Percentiles rank a stretch among this genome's conserved stretches.
Conservation (phyloP, 345 rosid species). For the Lepidium sativum region DNA sequence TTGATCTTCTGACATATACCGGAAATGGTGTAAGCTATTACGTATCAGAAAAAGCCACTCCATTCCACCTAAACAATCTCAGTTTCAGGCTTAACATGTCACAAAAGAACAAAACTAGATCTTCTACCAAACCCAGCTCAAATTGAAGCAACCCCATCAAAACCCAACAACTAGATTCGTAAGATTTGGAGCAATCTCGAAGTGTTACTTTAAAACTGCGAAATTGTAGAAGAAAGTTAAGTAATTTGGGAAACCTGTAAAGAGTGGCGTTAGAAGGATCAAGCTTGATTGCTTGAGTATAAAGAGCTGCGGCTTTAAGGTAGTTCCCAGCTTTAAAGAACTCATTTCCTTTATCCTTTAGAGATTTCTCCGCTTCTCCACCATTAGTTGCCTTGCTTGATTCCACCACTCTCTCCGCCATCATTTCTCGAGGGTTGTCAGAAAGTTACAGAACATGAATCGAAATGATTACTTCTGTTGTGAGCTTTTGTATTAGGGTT, state of each 20-base stretch:
- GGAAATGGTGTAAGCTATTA: neutral
- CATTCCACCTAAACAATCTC: neutral
- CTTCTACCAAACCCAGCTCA: neutral
- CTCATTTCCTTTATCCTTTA: slow-evolving; percentile 88
- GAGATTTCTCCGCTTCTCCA: slow-evolving; percentile 38
- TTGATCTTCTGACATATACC: neutral
- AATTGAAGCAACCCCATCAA: neutral
- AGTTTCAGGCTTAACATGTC: neutral
- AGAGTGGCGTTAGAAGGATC: slow-evolving; percentile 89
- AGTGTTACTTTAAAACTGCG: neutral
- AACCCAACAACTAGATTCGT: neutral
- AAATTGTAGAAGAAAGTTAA: neutral
- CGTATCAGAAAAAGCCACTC: neutral
- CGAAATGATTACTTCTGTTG: neutral
- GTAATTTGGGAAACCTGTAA: slow-evolving; percentile 45
- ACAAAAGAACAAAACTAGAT: slow-evolving; percentile 4
- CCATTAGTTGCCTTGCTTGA: slow-evolving; percentile 30
- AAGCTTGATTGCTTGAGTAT: slow-evolving; percentile 94
- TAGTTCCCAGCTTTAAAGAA: slow-evolving; percentile 92
- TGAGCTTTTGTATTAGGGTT: slow-evolving; percentile 21
- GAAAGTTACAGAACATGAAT: neutral
- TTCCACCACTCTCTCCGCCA: slow-evolving; percentile 45
- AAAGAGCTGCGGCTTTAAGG: slow-evolving; percentile 96
- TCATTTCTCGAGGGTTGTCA: slow-evolving; percentile 19
- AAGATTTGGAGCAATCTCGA: neutral